These are phyloP conservation scores for Brassica cretica DNA, from an alignment of 345 rosid genomes.

Conservation along the genomic window DNA sequence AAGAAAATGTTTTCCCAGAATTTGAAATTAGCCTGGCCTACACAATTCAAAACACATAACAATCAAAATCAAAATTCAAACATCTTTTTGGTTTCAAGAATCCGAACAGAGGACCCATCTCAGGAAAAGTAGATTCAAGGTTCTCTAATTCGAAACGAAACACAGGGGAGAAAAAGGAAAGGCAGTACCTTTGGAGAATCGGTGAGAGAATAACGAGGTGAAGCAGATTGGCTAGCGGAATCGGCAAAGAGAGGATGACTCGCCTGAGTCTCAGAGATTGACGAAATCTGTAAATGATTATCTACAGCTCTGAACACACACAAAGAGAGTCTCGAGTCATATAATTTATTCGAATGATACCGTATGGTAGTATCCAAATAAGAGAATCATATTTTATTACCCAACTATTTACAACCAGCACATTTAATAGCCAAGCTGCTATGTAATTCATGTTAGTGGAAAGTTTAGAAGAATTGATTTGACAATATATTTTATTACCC, in stretches of 20 bases:
- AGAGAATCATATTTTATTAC: too few species aligned
- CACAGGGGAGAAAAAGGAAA: background rate
- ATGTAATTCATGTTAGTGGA: too few species aligned
- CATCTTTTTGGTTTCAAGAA: background rate
- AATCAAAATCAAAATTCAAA: background rate
- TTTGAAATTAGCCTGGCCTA: slow-evolving; percentile 57
- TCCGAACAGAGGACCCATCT: background rate
- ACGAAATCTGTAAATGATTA: too few species aligned
- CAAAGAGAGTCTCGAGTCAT: too few species aligned
- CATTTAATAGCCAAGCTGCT: too few species aligned
- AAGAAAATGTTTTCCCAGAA: slow-evolving; percentile 49
- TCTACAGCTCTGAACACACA: too few species aligned
- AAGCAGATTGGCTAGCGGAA: slow-evolving; percentile 39
- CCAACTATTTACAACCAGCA: too few species aligned
- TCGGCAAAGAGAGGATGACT: slow-evolving; percentile 38
- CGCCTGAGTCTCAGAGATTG: too few species aligned
- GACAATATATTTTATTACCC: too few species aligned
- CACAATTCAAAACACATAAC: slow-evolving; percentile 38
- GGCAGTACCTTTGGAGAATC: slow-evolving; percentile 50
- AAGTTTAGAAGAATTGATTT: too few species aligned
- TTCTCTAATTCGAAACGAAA: background rate
- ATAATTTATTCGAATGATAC: too few species aligned
- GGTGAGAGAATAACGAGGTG: slow-evolving; percentile 41
- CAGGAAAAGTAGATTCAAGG: background rate
- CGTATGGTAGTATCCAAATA: too few species aligned